A percentile compares a stretch with the other conserved stretches of the same genome.
phyloP scores from a whole-genome alignment of 305 asterid species.

The Solanum chacoense region DNA sequence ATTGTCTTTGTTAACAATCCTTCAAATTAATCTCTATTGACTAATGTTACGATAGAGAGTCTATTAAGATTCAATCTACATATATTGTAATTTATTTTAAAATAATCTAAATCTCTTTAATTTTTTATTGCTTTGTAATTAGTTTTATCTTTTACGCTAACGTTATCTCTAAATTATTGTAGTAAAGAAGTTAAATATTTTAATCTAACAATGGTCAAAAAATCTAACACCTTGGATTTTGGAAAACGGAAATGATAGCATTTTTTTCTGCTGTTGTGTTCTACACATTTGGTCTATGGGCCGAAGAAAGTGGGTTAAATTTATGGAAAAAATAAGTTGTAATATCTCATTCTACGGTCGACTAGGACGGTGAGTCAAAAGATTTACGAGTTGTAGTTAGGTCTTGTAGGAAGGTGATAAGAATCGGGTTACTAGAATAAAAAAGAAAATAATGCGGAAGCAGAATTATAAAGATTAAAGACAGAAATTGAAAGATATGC shows the following conservation, averaged over 20 bases:
- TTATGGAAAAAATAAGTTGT: background rate
- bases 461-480: too few relatives aligned
- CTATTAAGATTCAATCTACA: background rate
- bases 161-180: too few relatives aligned
- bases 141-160: background rate
- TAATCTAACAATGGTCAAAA: background rate
- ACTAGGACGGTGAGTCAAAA: too few relatives aligned
- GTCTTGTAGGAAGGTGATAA: background rate
- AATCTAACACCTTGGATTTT: background rate
- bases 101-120: background rate
- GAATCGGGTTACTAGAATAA: too few relatives aligned
- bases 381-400: background rate
- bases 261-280: background rate
- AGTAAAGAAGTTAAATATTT: background rate
- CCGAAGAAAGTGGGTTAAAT: background rate
- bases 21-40: background rate
- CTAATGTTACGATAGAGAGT: background rate
- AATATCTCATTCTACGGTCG: background rate
- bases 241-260: background rate
- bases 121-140: background rate
- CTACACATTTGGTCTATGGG: background rate
- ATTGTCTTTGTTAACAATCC: background rate
- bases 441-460: too few relatives aligned
- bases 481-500: background rate
- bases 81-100: too few relatives aligned